Conservation (phyloP, 495 filamentous ascomycete genomes). For the Lasiosphaeriaceae sp. region DNA sequence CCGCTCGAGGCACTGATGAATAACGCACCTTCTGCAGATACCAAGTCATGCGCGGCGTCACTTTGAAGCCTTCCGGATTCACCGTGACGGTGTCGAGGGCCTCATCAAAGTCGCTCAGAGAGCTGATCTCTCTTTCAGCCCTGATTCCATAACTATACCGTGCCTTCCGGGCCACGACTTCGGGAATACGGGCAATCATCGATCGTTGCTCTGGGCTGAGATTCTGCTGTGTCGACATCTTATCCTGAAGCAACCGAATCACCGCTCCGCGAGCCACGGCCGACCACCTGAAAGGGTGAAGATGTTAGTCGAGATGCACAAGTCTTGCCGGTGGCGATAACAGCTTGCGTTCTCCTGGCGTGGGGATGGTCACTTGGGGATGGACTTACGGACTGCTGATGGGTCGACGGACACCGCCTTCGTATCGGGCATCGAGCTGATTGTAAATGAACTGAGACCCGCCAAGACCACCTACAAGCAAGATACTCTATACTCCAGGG, state of each 20-base stretch:
- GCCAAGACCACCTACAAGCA: conserved; percentile 27
- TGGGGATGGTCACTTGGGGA: too few species aligned
- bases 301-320: background rate
- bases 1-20: too few species aligned
- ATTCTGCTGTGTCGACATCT: background rate
- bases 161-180: background rate
- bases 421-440: conserved; percentile 6
- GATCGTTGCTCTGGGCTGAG: background rate
- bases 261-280: conserved; percentile 23
- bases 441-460: conserved; percentile 20
- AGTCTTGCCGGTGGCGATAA: too few species aligned
- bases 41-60: too few species aligned
- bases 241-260: conserved; percentile 13
- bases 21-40: too few species aligned
- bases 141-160: too few species aligned
- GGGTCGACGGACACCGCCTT: background rate
- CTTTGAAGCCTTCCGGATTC: too few species aligned
- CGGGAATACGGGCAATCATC: conserved; percentile 4
- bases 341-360: too few species aligned
- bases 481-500: conserved; percentile 18
- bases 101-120: too few species aligned
- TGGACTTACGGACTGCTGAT: background rate
- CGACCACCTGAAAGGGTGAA: conserved; percentile 9
- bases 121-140: too few species aligned
- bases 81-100: too few species aligned